Conservation (phyloP, 192 early-diverging fungal genomes). For the Linnemannia schmuckeri region DNA sequence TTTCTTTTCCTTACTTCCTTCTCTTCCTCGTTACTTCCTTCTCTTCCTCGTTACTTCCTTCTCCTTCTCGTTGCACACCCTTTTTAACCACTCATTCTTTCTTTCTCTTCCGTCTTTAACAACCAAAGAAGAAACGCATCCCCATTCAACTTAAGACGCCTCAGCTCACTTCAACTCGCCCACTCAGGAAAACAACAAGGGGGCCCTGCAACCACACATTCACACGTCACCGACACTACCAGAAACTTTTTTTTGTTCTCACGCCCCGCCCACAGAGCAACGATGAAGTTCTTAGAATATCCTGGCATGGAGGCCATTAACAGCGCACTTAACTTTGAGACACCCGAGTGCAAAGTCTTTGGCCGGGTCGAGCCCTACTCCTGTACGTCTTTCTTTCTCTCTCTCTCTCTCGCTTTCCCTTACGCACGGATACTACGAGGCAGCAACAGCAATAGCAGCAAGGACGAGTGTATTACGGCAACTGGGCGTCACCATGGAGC, state of each 20-base stretch:
- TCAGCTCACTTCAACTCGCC: too few species aligned
- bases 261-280: neutral
- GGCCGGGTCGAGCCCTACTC: slow-evolving; percentile 94
- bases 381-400: slow-evolving; percentile 68
- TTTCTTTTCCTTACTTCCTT: neutral
- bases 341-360: slow-evolving; percentile 84
- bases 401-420: neutral
- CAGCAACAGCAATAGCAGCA: too few species aligned
- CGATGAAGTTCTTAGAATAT: slow-evolving; percentile 92
- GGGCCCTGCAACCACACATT: too few species aligned
- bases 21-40: neutral
- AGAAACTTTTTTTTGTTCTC: neutral
- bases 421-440: too few species aligned
- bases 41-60: neutral
- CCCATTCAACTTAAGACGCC: too few species aligned
- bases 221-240: neutral
- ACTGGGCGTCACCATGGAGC: neutral
- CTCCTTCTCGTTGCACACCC: neutral
- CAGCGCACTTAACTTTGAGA: slow-evolving; percentile 85
- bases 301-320: slow-evolving; percentile 87
- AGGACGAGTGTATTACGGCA: neutral
- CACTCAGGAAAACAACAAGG: too few species aligned
- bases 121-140: too few species aligned
- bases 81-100: neutral
- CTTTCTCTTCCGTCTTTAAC: too few species aligned